Conservation (phyloP, 306 rosid genomes). For the Acacia crassicarpa region DNA sequence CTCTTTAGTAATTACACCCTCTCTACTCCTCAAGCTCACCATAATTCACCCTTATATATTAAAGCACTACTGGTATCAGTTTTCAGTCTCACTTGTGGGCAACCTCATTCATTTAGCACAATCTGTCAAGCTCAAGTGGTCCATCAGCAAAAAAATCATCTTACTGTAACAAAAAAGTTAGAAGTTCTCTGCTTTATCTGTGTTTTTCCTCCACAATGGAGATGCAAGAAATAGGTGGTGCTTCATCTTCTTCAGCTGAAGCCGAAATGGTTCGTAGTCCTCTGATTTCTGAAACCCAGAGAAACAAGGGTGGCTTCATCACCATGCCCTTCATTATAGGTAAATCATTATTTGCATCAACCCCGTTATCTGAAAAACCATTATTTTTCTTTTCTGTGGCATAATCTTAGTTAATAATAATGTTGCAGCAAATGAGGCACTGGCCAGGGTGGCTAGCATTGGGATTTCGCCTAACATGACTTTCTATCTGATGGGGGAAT, state of each 20-base stretch:
- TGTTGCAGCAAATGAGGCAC: constrained; percentile 63
- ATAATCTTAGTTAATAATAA: neutral
- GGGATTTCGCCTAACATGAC: constrained; percentile 69
- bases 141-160: no score
- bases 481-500: constrained; percentile 51
- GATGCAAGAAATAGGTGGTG: constrained; percentile 30
- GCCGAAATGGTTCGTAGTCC: neutral
- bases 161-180: no score
- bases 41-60: no score
- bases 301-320: constrained; percentile 57
- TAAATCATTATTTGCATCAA: neutral
- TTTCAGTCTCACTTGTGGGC: neutral
- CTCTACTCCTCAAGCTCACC: no score
- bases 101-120: neutral
- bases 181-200: neutral
- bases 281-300: neutral
- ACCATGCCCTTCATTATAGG: constrained; percentile 82
- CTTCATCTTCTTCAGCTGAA: constrained; percentile 9
- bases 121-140: neutral
- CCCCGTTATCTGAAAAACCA: neutral
- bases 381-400: neutral
- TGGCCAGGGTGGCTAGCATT: constrained; percentile 57
- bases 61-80: neutral
- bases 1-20: no score
- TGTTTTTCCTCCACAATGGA: constrained; percentile 22